Evolutionary conservation across 768 basidiomycete genomes (phyloP), one percentile per base, ranked within the genome.

Genomic region (Naganishia vishniacii): DNA sequence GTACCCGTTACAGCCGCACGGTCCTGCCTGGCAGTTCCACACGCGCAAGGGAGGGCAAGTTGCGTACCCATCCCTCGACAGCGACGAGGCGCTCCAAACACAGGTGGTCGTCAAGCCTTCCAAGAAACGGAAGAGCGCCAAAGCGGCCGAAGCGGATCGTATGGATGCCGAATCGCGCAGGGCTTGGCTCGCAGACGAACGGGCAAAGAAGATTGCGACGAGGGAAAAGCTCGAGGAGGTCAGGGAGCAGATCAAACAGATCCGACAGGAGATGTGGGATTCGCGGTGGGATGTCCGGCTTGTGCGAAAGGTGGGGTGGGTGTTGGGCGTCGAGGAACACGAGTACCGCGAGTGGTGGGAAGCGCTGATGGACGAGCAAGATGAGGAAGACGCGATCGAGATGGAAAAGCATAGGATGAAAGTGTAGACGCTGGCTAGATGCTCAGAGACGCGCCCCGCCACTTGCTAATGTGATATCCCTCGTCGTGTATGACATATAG

Each of bases 271-370:
- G 26, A 23, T 45, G 31, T 60, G 59, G 42, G 42, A 60, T 13
- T 3, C 53, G 44, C 20, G 59, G 15, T 45, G 42, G 42, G 42
- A 45, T 60, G 59, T 45, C 13, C 18, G 25, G 25, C 28, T 62
- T 32, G 61, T 48, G 44, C 23, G 42, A 48, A 34, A 47, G 18
- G 16, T 40, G n/a, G 53, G 53, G 16, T 56, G 53, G 53, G 8
- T 56, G 32, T 15, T 56, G 37, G 53, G 53, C 16, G 32, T 56
- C 7, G 53, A 56, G 9, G 53, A 62, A 32, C 29, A 20, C 1
- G 53, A 56, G 37, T 56, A 56, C 37, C 53, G 53, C 29, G 61
- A 62, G n/a, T 62, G 45, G 61, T 40, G 47, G 61, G 47, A 48
- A 40, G 47, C 45, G 31, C 13, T 47, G 46, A 16, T 41, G 46